These are phyloP conservation scores for Ilex asprella DNA, from an alignment of 257 asterid species.

Conservation along the genomic window DNA sequence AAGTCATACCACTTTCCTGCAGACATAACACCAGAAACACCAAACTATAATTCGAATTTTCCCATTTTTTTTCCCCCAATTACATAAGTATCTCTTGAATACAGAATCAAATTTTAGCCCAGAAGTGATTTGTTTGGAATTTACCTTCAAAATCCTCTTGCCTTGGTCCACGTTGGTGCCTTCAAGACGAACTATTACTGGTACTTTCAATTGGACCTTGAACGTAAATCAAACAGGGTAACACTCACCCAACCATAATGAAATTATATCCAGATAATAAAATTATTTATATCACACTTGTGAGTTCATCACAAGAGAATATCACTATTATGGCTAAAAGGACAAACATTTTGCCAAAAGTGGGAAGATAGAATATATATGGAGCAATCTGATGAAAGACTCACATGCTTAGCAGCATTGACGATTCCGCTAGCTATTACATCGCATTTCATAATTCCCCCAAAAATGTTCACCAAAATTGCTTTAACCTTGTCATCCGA, in stretches of 20 bases:
- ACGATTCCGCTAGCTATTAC: conserved; percentile 97
- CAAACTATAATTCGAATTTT: neutral
- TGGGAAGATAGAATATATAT: neutral
- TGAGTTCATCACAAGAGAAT: too few relatives aligned
- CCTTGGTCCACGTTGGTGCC: conserved; percentile 98
- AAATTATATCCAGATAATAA: neutral
- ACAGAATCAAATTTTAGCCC: neutral
- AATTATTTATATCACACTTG: neutral
- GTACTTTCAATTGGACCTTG: conserved; percentile 88
- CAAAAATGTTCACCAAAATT: conserved; percentile 90
- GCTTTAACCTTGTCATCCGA: conserved; percentile 97
- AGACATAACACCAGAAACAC: neutral
- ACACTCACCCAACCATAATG: neutral
- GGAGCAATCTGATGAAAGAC: conserved; percentile 5
- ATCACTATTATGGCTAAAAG: too few relatives aligned
- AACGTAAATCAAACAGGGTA: conserved; percentile 10
- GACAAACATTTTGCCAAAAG: too few relatives aligned
- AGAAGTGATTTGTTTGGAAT: conserved; percentile 5
- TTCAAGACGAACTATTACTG: conserved; percentile 92
- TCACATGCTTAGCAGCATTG: conserved; percentile 90
- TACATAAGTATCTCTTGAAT: neutral
- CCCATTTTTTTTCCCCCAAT: neutral
- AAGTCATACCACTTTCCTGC: conserved; percentile 88
- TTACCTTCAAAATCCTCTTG: conserved; percentile 89
- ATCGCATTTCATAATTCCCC: conserved; percentile 98